These are phyloP conservation scores for Vaccinium corymbosum DNA, from an alignment of 148 eudicot species.

Conservation along the genomic window DNA sequence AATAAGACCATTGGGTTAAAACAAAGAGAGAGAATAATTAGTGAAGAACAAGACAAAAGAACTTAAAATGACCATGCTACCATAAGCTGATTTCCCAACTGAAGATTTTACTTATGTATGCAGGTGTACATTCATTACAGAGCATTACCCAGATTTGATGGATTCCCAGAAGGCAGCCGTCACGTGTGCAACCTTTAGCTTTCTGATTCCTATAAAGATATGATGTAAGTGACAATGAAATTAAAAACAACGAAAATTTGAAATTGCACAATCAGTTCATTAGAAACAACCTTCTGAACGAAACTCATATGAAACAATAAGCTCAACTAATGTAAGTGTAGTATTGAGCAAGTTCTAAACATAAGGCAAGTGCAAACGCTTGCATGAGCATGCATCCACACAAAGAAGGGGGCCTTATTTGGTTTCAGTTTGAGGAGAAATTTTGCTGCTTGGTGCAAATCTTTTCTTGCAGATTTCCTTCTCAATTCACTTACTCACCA, in stretches of 20 bases:
- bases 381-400: not conserved
- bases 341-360: not conserved
- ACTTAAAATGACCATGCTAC: not conserved
- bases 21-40: slow-evolving; percentile 9
- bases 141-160: slow-evolving; percentile 76
- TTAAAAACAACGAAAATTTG: not conserved
- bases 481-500: not conserved
- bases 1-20: not conserved
- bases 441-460: not conserved
- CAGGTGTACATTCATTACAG: slow-evolving; percentile 8
- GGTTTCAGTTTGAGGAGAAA: not conserved
- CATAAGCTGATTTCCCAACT: not conserved
- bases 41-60: not conserved
- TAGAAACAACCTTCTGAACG: not conserved
- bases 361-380: not conserved
- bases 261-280: not conserved
- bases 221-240: not conserved
- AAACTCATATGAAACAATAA: not conserved
- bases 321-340: not conserved
- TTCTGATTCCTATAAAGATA: slow-evolving; percentile 51
- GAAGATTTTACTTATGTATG: not conserved
- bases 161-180: slow-evolving; percentile 88
- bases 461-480: not conserved
- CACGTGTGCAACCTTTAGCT: slow-evolving; percentile 39
- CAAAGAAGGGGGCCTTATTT: not conserved